A percentile compares a stretch with the other conserved stretches of the same genome.
Conservation (phyloP, 192 early-diverging fungal genomes). For the Linnemannia exigua region DNA sequence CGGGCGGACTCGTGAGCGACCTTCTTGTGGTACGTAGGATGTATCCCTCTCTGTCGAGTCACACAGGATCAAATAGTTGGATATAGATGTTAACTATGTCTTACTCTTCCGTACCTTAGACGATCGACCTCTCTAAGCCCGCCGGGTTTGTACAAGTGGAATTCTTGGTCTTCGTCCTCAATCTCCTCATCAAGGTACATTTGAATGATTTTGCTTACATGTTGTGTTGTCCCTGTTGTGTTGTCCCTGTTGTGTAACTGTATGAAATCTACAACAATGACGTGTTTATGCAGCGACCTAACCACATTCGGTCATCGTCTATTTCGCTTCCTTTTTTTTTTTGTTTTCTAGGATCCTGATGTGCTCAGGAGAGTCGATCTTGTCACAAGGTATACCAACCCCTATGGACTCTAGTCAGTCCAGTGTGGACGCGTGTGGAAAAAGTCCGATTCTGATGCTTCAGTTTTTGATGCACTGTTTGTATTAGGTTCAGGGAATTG, state of each 20-base stretch:
- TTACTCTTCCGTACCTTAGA: constrained; percentile 6
- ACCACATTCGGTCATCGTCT: constrained; percentile 10
- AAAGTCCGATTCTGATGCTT: neutral
- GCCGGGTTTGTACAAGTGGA: constrained; percentile 38
- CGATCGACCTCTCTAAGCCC: constrained; percentile 16
- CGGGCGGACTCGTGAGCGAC: constrained; percentile 14
- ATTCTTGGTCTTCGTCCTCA: constrained; percentile 24
- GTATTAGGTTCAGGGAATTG: constrained; percentile 35
- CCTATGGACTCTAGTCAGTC: neutral
- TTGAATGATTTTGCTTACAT: too few species aligned
- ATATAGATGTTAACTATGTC: neutral
- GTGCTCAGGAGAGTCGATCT: constrained; percentile 24
- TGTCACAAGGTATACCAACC: constrained; percentile 18
- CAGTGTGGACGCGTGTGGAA: neutral
- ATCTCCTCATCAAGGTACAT: constrained; percentile 34
- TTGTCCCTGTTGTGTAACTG: constrained; percentile 25
- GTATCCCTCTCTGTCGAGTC: neutral
- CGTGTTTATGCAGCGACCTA: constrained; percentile 9
- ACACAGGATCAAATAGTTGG: neutral
- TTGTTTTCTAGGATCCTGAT: constrained; percentile 15
- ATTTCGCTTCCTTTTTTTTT: neutral
- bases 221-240: neutral
- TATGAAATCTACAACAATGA: neutral
- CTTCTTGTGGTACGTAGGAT: constrained; percentile 29
- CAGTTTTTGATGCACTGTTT: neutral